These are phyloP conservation scores for Paramecium pentaurelia DNA, from an alignment of 73 alveolate species.

Conservation along the genomic window DNA sequence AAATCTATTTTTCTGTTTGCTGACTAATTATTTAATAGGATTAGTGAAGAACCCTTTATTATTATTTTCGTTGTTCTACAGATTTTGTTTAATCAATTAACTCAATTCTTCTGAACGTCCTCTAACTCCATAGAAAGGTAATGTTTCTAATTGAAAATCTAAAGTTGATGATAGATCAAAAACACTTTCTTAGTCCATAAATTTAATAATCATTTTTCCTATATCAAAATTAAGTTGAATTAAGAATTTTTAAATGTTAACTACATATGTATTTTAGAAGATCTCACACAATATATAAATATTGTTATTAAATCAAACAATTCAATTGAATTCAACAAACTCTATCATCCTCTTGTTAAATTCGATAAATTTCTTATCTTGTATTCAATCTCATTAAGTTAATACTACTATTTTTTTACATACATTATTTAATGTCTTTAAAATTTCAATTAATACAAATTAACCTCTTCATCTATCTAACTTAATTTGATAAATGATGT, in stretches of 20 bases:
- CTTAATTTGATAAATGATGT: not conserved
- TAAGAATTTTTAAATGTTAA: not conserved
- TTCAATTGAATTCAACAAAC: not conserved
- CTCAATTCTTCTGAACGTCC: constrained; percentile 24
- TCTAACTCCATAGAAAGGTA: not conserved
- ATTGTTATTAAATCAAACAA: not conserved
- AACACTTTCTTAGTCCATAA: not conserved
- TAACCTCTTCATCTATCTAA: not conserved
- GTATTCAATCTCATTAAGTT: not conserved
- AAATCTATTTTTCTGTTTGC: constrained; percentile 78
- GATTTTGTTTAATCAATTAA: not conserved
- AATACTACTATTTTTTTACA: not conserved
- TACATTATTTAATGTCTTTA: not conserved
- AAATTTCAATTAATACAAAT: not conserved
- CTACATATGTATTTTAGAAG: constrained; percentile 68
- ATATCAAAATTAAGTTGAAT: constrained; percentile 55
- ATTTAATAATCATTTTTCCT: constrained; percentile 63
- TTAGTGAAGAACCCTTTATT: not conserved
- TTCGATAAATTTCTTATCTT: not conserved
- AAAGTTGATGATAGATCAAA: not conserved
- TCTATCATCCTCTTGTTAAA: not conserved
- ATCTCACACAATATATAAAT: not conserved
- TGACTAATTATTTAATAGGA: constrained; percentile 65
- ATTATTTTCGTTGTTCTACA: not conserved
- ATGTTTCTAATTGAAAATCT: not conserved